Evolutionary conservation across 345 rosid genomes (phyloP).

Genomic region (Leavenworthia alabamica): DNA sequence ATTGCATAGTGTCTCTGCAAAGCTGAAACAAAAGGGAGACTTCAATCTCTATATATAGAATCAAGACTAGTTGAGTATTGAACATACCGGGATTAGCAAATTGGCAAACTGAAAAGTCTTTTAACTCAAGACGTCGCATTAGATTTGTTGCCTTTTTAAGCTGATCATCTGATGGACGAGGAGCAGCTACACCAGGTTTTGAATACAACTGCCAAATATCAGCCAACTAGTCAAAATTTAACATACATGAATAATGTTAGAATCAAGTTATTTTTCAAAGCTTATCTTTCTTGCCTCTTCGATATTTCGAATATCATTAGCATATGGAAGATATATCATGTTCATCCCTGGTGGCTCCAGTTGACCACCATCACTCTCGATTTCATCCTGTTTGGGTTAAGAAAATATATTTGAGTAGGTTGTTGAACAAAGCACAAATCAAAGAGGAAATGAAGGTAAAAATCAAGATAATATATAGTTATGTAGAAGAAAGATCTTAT

Average conservation of each 20-base stretch:
- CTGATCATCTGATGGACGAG: constrained; percentile 73
- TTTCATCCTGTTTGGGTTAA: constrained; percentile 62
- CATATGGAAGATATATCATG: constrained; percentile 89
- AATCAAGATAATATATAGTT: not conserved
- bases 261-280: constrained; percentile 12
- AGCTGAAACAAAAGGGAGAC: constrained; percentile 41
- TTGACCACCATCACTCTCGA: constrained; percentile 62
- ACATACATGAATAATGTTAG: constrained; percentile 10
- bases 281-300: constrained; percentile 60
- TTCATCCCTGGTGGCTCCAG: constrained; percentile 95
- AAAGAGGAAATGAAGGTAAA: not conserved
- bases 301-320: constrained; percentile 72
- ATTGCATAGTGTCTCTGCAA: constrained; percentile 91
- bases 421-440: constrained; percentile 8
- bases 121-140: constrained; percentile 69
- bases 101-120: constrained; percentile 70
- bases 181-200: constrained; percentile 37
- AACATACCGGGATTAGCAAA: constrained; percentile 75
- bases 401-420: constrained; percentile 7
- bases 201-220: constrained; percentile 45
- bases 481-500: constrained; percentile 1
- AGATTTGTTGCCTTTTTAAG: constrained; percentile 60
- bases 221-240: constrained; percentile 21
- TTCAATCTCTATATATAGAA: not conserved
- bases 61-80: not conserved